Base-by-base conservation (phyloP, 2,329 filamentous ascomycete species). In the Pyrenophora graminea region DNA sequence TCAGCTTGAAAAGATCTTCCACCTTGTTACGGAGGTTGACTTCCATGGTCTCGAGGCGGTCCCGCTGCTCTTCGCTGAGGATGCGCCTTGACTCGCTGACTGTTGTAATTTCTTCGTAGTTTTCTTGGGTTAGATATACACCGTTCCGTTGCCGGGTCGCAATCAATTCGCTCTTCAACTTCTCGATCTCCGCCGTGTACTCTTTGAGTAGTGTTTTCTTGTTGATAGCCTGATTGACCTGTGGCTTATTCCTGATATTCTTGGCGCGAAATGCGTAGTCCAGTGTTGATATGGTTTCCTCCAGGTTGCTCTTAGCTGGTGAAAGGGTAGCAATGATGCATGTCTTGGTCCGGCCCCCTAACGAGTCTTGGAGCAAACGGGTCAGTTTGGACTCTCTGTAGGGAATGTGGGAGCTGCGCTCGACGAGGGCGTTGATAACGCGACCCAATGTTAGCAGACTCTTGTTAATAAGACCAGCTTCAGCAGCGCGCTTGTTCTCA, bases 291-390 rank as follows among this genome's bases (percentile, higher is more conserved):
- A 99, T 97, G 0, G 95, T 99, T 74, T 99, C 94, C 68, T 99
- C 94, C 1, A 99, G 80, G 64, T 97, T 99, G 74, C 88, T 92
- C 74, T 94, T 95, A 6, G 92, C 91, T 1, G 94, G 92, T 2
- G 94, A 97, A 34, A 99, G 83, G 0, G 94, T 99, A 5, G 94
- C 94, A 67, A 99, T 97, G 61, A 99, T 99, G 77, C 94, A 99
- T 0, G 94, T 99, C 71, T 99, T 99, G 1, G 95, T 99, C 45
- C 89, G 85, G 3, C 94, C 94, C 55, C 94, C 94, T 0, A 99
- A 83, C 0, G 95, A 99, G 71, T 99, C 95, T 85, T 99, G 95
- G 17, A 99, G 79, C 3, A 99, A 79, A 17, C 94, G 85, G 2
- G 94, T 99, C 66, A 99, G 84, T 73, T 99, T 99, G 2, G 94